Conservation (phyloP, 306 rosid species). For the Vigna mungo region DNA sequence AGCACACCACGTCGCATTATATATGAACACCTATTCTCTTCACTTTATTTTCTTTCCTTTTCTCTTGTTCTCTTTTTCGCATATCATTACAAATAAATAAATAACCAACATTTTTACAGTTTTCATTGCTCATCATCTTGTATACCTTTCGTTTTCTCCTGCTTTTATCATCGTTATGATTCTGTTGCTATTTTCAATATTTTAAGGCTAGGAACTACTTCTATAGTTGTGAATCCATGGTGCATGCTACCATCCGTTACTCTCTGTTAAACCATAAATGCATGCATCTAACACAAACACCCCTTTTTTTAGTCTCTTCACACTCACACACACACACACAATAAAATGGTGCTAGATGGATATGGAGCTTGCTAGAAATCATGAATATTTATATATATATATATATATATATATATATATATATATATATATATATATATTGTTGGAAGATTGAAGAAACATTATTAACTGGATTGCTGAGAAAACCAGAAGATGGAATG, state of each 20-base stretch:
- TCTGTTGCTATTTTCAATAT: background rate
- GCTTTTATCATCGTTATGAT: background rate
- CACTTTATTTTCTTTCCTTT: background rate
- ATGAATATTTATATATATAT: no score
- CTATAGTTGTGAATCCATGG: slow-evolving; percentile 3
- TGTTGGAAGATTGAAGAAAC: background rate
- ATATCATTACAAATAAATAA: no score
- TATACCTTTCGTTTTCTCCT: background rate
- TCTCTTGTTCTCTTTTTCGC: background rate
- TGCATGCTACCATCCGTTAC: background rate
- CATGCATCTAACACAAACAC: background rate
- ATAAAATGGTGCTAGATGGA: slow-evolving; percentile 25
- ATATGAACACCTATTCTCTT: background rate
- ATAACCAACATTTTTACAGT: background rate
- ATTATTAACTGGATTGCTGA: background rate
- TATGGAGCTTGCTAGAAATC: slow-evolving; percentile 8
- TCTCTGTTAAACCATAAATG: background rate
- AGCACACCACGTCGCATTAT: background rate
- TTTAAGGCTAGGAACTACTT: slow-evolving; percentile 14
- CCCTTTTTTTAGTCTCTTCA: background rate
- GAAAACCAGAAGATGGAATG: slow-evolving; percentile 34
- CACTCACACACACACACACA: background rate
- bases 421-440: no score
- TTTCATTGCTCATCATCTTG: no score
- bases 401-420: no score